Evolutionary conservation across 1,284 basidiomycete genomes (phyloP).

Genomic region (Naganishia sp.): DNA sequence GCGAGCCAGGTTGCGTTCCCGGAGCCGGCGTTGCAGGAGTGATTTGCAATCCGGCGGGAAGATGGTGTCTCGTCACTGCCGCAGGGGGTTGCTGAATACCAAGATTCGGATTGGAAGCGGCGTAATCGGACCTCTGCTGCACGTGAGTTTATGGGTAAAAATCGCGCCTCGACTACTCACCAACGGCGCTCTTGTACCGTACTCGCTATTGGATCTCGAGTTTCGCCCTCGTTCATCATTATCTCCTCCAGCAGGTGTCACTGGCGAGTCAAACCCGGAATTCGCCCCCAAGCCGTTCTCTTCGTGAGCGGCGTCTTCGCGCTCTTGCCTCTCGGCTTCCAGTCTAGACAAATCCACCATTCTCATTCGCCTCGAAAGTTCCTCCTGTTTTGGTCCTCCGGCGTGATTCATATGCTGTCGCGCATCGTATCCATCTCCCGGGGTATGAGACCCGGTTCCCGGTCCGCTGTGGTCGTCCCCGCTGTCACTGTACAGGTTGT

Average conservation of each 20-base stretch:
- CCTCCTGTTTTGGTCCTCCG: conserved; percentile 27
- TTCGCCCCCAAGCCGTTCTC: not conserved
- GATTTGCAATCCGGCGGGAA: conserved; percentile 31
- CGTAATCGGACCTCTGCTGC: conserved; percentile 3
- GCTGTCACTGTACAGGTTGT: conserved; percentile 35
- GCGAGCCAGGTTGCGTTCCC: conserved; percentile 17
- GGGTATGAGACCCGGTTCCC: conserved; percentile 23
- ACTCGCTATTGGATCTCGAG: conserved; percentile 14
- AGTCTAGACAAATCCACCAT: conserved; percentile 25
- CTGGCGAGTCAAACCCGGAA: conserved; percentile 5
- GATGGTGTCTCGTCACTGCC: conserved; percentile 11
- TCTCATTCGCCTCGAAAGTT: conserved; percentile 22
- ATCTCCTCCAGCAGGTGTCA: conserved; percentile 12
- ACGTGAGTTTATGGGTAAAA: not conserved
- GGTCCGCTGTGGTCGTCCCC: conserved; percentile 35
- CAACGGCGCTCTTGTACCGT: conserved; percentile 9
- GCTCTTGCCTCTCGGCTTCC: conserved; percentile 20
- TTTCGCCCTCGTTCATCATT: not conserved
- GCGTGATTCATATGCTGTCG: conserved; percentile 35
- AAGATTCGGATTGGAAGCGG: not conserved
- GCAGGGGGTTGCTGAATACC: conserved; percentile 11
- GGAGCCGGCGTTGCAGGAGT: conserved; percentile 25
- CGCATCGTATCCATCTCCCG: conserved; percentile 35
- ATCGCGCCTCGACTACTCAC: not conserved
- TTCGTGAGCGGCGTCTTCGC: conserved; percentile 6